These are phyloP conservation scores for Eragrostis curvula DNA, from an alignment of 176 grass and related monocot species.

Conservation along the genomic window DNA sequence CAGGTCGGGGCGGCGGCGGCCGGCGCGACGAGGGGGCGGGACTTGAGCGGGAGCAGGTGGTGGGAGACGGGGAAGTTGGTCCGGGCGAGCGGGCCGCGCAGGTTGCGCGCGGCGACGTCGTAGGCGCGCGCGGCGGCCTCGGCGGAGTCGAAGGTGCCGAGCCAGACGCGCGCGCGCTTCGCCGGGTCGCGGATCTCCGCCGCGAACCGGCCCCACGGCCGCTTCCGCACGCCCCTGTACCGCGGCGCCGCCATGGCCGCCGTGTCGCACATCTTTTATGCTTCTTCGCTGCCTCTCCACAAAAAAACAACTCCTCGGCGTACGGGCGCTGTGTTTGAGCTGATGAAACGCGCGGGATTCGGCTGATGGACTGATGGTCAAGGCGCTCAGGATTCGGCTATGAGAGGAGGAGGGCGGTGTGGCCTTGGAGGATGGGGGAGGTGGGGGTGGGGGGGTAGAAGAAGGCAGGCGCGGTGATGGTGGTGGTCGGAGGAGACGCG, in stretches of 20 bases:
- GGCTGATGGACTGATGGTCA: too few relatives aligned
- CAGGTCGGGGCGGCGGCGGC: constrained; percentile 30
- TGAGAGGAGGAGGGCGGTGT: background rate
- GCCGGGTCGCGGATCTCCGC: constrained; percentile 88
- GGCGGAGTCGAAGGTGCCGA: constrained; percentile 71
- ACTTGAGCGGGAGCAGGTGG: background rate
- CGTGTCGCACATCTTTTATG: constrained; percentile 14
- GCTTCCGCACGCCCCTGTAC: constrained; percentile 76
- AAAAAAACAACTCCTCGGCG: background rate
- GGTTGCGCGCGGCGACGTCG: constrained; percentile 56
- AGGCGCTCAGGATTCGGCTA: background rate
- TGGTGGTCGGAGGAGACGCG: constrained; percentile 3
- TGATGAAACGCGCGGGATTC: background rate
- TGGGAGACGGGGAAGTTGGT: constrained; percentile 46
- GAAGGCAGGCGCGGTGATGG: constrained; percentile 17
- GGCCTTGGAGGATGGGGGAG: background rate
- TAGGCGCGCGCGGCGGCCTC: constrained; percentile 74
- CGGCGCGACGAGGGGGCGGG: background rate
- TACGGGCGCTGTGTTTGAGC: background rate
- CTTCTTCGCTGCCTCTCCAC: background rate
- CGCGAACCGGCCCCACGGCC: constrained; percentile 87
- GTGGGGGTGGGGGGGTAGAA: constrained; percentile 9
- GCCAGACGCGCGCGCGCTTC: constrained; percentile 61
- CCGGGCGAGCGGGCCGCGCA: constrained; percentile 53
- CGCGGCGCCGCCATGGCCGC: constrained; percentile 39